Evolutionary conservation across 805 yeast genomes (phyloP).

Genomic region (Aciculoconidium aculeatum): DNA sequence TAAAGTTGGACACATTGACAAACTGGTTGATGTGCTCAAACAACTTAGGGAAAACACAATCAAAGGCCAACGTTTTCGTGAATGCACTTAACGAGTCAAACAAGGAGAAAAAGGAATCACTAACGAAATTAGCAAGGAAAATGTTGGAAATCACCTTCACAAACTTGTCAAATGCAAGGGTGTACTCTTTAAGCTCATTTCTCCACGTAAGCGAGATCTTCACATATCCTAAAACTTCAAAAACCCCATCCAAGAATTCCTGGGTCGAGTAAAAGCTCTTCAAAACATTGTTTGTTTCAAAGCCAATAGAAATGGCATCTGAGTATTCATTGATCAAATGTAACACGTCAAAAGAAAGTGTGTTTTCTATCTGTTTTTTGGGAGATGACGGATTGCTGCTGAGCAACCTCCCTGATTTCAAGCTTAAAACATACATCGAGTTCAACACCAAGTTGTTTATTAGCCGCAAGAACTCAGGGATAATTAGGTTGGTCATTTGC

Average conservation of each 20-base stretch:
- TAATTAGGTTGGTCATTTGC: too few species aligned
- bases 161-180: constrained; percentile 21
- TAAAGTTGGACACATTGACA: constrained; percentile 25
- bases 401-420: constrained; percentile 24
- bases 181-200: constrained; percentile 11
- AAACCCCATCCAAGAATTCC: constrained; percentile 34
- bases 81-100: constrained; percentile 27
- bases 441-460: constrained; percentile 27
- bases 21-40: constrained; percentile 32
- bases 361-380: constrained; percentile 5
- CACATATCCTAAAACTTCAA: constrained; percentile 32
- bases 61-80: constrained; percentile 28
- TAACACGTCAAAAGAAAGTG: constrained; percentile 24
- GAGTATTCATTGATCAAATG: constrained; percentile 31
- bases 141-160: constrained; percentile 28
- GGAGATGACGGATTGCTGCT: constrained; percentile 34
- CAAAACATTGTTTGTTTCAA: constrained; percentile 17
- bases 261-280: constrained; percentile 19
- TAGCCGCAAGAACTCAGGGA: constrained; percentile 44
- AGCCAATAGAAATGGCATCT: constrained; percentile 25
- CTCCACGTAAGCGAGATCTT: constrained; percentile 22
- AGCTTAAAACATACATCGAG: constrained; percentile 25
- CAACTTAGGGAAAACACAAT: constrained; percentile 29
- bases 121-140: constrained; percentile 24
- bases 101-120: constrained; percentile 17